These are phyloP conservation scores for Scedosporium dehoogii DNA, from an alignment of 2,329 filamentous ascomycete genomes.

Conservation along the genomic window DNA sequence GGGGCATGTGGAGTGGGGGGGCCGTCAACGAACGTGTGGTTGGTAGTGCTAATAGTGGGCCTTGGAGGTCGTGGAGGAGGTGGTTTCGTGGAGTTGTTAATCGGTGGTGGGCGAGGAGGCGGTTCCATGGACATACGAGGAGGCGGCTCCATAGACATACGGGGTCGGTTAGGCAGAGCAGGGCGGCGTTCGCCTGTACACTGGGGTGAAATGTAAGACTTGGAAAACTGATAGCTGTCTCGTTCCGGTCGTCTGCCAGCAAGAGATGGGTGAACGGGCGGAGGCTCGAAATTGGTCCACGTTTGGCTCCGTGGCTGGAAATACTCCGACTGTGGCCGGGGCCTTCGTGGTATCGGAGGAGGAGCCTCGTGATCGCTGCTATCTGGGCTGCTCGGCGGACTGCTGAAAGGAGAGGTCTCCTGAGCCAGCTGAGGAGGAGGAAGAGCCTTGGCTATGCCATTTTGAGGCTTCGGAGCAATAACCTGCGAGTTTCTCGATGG, in stretches of 20 bases:
- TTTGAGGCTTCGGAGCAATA: conserved; percentile 16
- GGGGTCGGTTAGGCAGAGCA: conserved; percentile 39
- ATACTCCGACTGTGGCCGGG: conserved; percentile 30
- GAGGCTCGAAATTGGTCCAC: conserved; percentile 34
- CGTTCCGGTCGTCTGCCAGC: neutral
- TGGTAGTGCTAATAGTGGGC: neutral
- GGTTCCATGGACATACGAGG: conserved; percentile 26
- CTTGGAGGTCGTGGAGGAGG: conserved; percentile 19
- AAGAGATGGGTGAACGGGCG: conserved; percentile 32
- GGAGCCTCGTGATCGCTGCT: conserved; percentile 43
- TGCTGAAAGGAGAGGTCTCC: conserved; percentile 71
- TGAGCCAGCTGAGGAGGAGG: conserved; percentile 14
- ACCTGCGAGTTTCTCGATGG: conserved; percentile 12
- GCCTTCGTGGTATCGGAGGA: conserved; percentile 38
- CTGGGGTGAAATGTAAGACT: conserved; percentile 27
- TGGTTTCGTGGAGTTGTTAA: conserved; percentile 16
- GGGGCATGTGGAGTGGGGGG: conserved; percentile 14
- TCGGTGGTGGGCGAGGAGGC: conserved; percentile 10
- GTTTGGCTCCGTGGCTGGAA: conserved; percentile 13
- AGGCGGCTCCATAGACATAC: conserved; percentile 20
- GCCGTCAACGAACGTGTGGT: conserved; percentile 6
- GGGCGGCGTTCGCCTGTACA: conserved; percentile 33
- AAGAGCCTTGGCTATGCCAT: neutral
- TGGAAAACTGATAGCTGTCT: conserved; percentile 12
- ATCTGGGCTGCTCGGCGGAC: conserved; percentile 66